Conservation (phyloP, 2,329 filamentous ascomycete genomes). For the Ceratocystis lukuohia region DNA sequence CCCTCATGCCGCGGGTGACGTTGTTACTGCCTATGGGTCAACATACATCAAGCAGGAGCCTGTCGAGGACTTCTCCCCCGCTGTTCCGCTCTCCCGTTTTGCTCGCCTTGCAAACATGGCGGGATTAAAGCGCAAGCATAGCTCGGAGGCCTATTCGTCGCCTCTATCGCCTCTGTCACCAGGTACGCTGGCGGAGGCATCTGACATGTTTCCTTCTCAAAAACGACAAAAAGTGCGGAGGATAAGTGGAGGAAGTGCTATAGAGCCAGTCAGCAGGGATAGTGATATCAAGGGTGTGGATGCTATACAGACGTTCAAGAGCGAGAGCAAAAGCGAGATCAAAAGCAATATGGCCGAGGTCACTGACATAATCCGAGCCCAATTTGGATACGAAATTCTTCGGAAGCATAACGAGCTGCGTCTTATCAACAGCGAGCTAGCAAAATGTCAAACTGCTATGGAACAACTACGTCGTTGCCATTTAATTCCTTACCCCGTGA, state of each 20-base stretch:
- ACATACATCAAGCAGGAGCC: constrained; percentile 18
- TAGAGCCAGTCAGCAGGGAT: neutral
- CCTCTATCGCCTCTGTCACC: constrained; percentile 17
- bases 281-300: neutral
- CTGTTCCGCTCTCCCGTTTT: neutral
- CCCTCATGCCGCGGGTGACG: neutral
- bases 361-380: constrained; percentile 49
- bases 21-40: constrained; percentile 10
- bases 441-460: constrained; percentile 84
- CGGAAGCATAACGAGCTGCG: constrained; percentile 90
- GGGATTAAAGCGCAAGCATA: constrained; percentile 18
- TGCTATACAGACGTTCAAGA: constrained; percentile 1
- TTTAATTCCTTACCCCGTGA: constrained; percentile 76
- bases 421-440: constrained; percentile 88
- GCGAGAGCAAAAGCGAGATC: neutral
- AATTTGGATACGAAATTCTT: constrained; percentile 83
- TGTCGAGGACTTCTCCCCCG: constrained; percentile 10
- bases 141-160: constrained; percentile 13
- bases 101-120: neutral
- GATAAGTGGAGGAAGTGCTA: neutral
- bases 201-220: constrained; percentile 13
- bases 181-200: constrained; percentile 1
- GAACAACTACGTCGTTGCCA: constrained; percentile 90
- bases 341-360: constrained; percentile 7
- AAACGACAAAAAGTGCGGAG: constrained; percentile 14